Evolutionary conservation across 768 basidiomycete genomes (phyloP), one percentile per base, ranked within the genome.

Genomic region (Psilocybe tampanensis): DNA sequence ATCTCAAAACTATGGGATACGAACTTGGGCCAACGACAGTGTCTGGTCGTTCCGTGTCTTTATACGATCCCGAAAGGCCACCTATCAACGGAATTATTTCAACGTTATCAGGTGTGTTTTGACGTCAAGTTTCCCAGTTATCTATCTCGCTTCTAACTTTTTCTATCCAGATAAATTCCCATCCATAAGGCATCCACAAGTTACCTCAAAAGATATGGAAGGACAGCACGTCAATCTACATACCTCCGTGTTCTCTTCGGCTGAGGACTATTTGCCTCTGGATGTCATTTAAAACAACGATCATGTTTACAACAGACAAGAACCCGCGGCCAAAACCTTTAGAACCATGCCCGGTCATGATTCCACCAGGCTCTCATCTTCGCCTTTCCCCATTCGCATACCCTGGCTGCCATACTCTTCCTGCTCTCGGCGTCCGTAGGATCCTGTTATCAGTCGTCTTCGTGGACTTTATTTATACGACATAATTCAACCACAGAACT

Each of bases 351-450:
- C 56, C 50, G 24, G 44, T 58, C 56, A 39, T 42, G 47, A 42
- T 58, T 58, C 45, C 52, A 53, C 52, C 58, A 50, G 58, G 48
- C 52, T 59, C 52, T 19, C 52, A 54, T 49, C 42, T 43, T 56
- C 15, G 21, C 43, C 29, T 59, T 59, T 21, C 58, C 32, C 58
- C 58, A 59, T 59, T 59, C 47, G 58, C 52, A 54, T 53, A 24
- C 34, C 43, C 29, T 53, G 29, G 12, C 15, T 53, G 26, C 15
- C 36, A 18, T 17, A 18, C n/a, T 8, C n/a, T 26, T 45, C 44
- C 5, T 45, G 15, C 21, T 6, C 24, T 45, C 44, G 44, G 44
- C 44, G 44, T 45, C 44, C 44, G 44, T 23, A 48, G 26, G 13
- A 48, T 18, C 47, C 24, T 29, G 47, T 23, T 47, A 44, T 36